Percentiles rank a stretch among this genome's conserved stretches.
Conservation (phyloP, 225 moss, liverwort and hornwort species). For the Sphagnum tenellum region DNA sequence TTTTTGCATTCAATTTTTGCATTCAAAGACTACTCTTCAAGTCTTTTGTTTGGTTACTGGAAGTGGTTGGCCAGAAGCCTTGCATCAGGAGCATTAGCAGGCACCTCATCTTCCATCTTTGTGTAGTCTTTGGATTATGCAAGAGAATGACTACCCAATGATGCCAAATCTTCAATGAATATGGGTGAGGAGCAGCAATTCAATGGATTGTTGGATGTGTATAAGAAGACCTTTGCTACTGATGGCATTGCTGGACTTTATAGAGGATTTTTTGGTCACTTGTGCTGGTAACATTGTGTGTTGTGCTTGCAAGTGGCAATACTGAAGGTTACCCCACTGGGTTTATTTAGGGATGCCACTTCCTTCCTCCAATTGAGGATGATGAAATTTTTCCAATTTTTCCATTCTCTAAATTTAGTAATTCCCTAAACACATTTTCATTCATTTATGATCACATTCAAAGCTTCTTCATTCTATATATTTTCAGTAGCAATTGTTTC, state of each 20-base stretch:
- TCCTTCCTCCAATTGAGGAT: too few relatives aligned
- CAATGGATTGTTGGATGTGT: conserved; percentile 48
- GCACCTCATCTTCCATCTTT: conserved; percentile 38
- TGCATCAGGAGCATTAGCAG: conserved; percentile 51
- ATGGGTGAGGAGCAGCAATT: conserved; percentile 46
- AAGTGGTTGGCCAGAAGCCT: conserved; percentile 46
- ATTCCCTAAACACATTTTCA: too few relatives aligned
- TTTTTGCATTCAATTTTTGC: conserved; percentile 15
- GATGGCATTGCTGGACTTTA: conserved; percentile 51
- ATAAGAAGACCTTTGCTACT: conserved; percentile 39
- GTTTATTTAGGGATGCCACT: too few relatives aligned
- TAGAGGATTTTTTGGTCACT: conserved; percentile 41
- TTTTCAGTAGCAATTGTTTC: too few relatives aligned
- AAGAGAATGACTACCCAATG: conserved; percentile 38
- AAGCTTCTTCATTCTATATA: too few relatives aligned
- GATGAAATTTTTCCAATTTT: too few relatives aligned
- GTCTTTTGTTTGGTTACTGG: conserved; percentile 54
- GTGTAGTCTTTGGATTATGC: conserved; percentile 54
- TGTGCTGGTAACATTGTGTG: conserved; percentile 50
- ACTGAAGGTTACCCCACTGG: too few relatives aligned
- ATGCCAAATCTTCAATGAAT: conserved; percentile 45
- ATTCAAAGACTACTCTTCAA: conserved; percentile 56
- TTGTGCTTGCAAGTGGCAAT: conserved; percentile 4
- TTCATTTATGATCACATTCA: too few relatives aligned
- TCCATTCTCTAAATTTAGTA: too few relatives aligned